phyloP scores from a whole-genome alignment of 2,329 filamentous ascomycete species.

The Neonectria faginata region DNA sequence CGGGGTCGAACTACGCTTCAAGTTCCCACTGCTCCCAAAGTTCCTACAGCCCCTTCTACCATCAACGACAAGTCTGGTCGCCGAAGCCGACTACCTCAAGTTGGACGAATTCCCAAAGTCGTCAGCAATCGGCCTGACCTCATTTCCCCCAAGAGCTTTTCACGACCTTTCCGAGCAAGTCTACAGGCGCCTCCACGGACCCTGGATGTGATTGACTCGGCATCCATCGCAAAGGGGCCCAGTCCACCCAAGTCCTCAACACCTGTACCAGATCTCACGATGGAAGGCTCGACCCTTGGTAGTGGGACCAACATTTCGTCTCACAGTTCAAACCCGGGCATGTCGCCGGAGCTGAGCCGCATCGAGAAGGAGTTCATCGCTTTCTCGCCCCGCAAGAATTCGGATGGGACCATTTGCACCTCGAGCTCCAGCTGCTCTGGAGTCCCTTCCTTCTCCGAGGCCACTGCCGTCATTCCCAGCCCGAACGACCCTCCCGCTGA shows the following conservation, averaged over 20 bases:
- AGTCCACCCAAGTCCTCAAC: slow-evolving; percentile 57
- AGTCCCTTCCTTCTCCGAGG: slow-evolving; percentile 67
- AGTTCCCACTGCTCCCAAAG: slow-evolving; percentile 15
- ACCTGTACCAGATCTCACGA: slow-evolving; percentile 51
- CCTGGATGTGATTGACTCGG: slow-evolving; percentile 46
- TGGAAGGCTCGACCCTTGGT: slow-evolving; percentile 51
- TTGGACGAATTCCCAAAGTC: slow-evolving; percentile 88
- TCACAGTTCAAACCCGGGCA: slow-evolving; percentile 46
- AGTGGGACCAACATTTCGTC: slow-evolving; percentile 49
- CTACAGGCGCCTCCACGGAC: slow-evolving; percentile 51
- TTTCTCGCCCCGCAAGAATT: slow-evolving; percentile 80
- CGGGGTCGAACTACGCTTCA: slow-evolving; percentile 5
- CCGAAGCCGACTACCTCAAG: slow-evolving; percentile 76
- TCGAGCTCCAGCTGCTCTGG: slow-evolving; percentile 74
- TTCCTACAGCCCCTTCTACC: slow-evolving; percentile 7
- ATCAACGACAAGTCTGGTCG: slow-evolving; percentile 32
- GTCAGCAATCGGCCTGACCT: slow-evolving; percentile 75
- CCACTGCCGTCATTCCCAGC: slow-evolving; percentile 74
- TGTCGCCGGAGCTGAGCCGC: slow-evolving; percentile 49
- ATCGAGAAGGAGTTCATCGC: slow-evolving; percentile 73
- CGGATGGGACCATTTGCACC: slow-evolving; percentile 66
- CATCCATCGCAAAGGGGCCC: slow-evolving; percentile 62
- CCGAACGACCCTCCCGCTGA: slow-evolving; percentile 74
- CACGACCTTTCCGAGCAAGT: slow-evolving; percentile 78
- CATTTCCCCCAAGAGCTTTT: slow-evolving; percentile 83